Evolutionary conservation across 441 rosid genomes (phyloP), one percentile per base, ranked within the genome.

Genomic region (Jatropha multifida): DNA sequence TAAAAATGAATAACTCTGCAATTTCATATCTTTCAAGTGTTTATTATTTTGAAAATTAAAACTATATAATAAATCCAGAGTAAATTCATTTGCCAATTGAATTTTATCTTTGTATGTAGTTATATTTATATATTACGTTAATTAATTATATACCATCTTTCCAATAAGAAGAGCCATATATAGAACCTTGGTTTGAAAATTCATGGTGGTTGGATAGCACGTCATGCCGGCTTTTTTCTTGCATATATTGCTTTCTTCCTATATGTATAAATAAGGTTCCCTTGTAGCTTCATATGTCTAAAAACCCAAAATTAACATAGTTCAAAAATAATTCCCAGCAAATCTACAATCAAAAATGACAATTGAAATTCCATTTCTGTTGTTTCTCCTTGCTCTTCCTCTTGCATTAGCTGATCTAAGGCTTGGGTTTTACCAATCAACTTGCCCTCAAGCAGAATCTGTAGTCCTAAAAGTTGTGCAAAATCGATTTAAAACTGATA

Each of bases 391-490:
- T 32, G 12, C 75, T 74, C 72, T 87, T 69, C 94, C 83, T 0
- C 59, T 78, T 38, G 88, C 76, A 44, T 70, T 84, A 23, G 93
- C 86, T 48, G 85, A 86, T 37, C 75, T 90, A 0, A 81, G 73
- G 68, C 83, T 84, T 1, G 91, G 88, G 18, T 94, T 88, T 72
- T 90, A 87, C 83, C 69, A 69, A 65, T 38, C 48, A 20, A 79
- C 86, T 15, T 92, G 97, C 71, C 94, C 94, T 18, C 69, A 59
- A 52, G 93, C 94, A 0, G 92, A 92, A 69, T 74, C 86, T 40
- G 89, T 88, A 4, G 75, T 94, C 26, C 74, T 68, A 2, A 71
- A 62, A 54, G 48, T 77, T 0, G 93, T 90, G 63, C 77, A 78
- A 72, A 81, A 70, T n/a, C 61, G 84, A 20, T 89, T 86, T 62